Evolutionary conservation across 2,329 filamentous ascomycete genomes (phyloP), one percentile per base, ranked within the genome.

Genomic region (Graphiopsis chlorocephala): DNA sequence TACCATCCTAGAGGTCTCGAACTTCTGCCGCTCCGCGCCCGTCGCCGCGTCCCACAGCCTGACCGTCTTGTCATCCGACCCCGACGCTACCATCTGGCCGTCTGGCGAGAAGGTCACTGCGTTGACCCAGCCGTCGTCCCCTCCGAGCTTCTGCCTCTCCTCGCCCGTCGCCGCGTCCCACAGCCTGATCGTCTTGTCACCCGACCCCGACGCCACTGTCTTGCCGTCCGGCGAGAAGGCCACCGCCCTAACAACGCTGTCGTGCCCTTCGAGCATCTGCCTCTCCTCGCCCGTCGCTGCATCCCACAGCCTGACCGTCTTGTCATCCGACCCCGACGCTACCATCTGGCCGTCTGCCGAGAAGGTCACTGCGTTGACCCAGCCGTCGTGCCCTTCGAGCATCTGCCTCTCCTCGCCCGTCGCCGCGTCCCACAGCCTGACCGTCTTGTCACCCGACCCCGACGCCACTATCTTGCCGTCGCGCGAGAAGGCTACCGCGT

Each of bases 401-500:
- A 23, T 48, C 12, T 48, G 42, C 35, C 25, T 65, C 47, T 55
- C 25, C 52, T 33, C n/a, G n/a, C 17, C 66, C 66, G n/a, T n/a
- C n/a, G n/a, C n/a, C n/a, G n/a, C n/a, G n/a, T n/a, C n/a, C n/a
- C n/a, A n/a, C n/a, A n/a, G n/a, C n/a, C n/a, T n/a, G n/a, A n/a
- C n/a, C n/a, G n/a, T n/a, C n/a, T n/a, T n/a, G n/a, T n/a, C n/a
- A 29, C 55, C 7, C 15, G 68, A 71, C 28, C 26, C 66, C 8
- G 68, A 71, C 17, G 65, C 71, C 20, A 73, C 12, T 25, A 65
- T 59, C 59, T 61, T 42, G 29, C 70, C 67, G 56, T 72, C 57
- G 1, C 38, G 52, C 45, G 66, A 69, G 66, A 67, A 67, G 17
- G 67, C 68, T 62, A 73, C 62, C 1, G 68, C 62, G 1, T 1